These are phyloP conservation scores for Voacanga thouarsii DNA, from an alignment of 257 asterid species.

Conservation along the genomic window DNA sequence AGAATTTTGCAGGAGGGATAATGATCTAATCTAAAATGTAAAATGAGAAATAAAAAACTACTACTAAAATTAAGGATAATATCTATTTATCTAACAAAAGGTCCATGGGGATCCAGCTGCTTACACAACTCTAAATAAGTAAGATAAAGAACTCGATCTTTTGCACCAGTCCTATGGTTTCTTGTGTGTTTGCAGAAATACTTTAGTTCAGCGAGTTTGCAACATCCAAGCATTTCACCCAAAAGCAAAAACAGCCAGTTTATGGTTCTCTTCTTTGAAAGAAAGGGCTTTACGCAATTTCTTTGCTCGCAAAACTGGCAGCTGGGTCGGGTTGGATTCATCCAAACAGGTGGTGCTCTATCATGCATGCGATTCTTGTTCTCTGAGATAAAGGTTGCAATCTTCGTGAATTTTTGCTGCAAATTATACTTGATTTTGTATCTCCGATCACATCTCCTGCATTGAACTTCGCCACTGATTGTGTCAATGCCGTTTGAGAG, in stretches of 20 bases:
- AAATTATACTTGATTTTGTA: conserved; percentile 11
- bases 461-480: conserved; percentile 19
- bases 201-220: conserved; percentile 17
- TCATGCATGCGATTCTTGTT: conserved; percentile 15
- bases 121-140: conserved; percentile 20
- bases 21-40: no score
- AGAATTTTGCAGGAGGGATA: no score
- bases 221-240: conserved; percentile 19
- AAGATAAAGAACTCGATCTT: conserved; percentile 24
- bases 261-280: conserved; percentile 4
- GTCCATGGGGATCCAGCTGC: conserved; percentile 20
- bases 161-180: conserved; percentile 23
- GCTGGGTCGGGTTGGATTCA: conserved; percentile 11
- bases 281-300: conserved; percentile 20
- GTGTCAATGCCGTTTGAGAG: neutral
- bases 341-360: conserved; percentile 21
- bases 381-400: neutral
- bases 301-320: conserved; percentile 24
- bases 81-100: conserved; percentile 2
- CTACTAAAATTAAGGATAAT: no score
- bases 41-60: no score
- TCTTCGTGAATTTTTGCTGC: conserved; percentile 13
- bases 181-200: conserved; percentile 20
- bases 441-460: conserved; percentile 15
- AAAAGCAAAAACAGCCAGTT: conserved; percentile 25